Evolutionary conservation across 2,329 filamentous ascomycete species (phyloP).

Genomic region (Didymella glomerata): DNA sequence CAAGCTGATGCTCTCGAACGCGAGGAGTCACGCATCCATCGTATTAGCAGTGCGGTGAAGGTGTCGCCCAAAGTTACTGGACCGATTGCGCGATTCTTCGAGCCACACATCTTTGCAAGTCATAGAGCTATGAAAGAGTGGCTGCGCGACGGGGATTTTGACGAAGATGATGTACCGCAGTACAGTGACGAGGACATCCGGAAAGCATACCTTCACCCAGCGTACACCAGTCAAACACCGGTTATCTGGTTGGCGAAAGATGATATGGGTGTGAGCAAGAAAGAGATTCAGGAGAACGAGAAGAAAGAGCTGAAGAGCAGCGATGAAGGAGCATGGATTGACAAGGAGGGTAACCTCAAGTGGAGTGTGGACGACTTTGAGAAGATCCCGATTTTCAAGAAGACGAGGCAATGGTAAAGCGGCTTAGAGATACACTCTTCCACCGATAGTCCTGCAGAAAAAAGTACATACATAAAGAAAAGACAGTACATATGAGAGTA

Average conservation of each 20-base stretch:
- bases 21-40: constrained; percentile 38
- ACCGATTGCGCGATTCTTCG: constrained; percentile 46
- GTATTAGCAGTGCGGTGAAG: constrained; percentile 35
- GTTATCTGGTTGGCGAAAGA: constrained; percentile 48
- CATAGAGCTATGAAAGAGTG: constrained; percentile 47
- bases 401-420: constrained; percentile 39
- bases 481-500: neutral
- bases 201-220: constrained; percentile 49
- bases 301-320: constrained; percentile 38
- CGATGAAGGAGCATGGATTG: constrained; percentile 49
- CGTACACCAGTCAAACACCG: constrained; percentile 45
- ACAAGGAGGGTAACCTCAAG: constrained; percentile 39
- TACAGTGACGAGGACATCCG: constrained; percentile 46
- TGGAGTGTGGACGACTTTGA: constrained; percentile 46
- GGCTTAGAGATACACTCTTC: too few relatives aligned
- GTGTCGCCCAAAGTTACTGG: constrained; percentile 38
- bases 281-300: constrained; percentile 43
- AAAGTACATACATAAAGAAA: neutral
- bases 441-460: neutral
- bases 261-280: constrained; percentile 44
- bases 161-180: constrained; percentile 43
- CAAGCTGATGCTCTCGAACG: constrained; percentile 30
- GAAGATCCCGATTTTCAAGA: constrained; percentile 47
- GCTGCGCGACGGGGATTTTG: constrained; percentile 44
- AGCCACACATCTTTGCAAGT: constrained; percentile 48